These are phyloP conservation scores for Musa balbisiana DNA, from an alignment of 202 grass and related monocot genomes.

Conservation along the genomic window DNA sequence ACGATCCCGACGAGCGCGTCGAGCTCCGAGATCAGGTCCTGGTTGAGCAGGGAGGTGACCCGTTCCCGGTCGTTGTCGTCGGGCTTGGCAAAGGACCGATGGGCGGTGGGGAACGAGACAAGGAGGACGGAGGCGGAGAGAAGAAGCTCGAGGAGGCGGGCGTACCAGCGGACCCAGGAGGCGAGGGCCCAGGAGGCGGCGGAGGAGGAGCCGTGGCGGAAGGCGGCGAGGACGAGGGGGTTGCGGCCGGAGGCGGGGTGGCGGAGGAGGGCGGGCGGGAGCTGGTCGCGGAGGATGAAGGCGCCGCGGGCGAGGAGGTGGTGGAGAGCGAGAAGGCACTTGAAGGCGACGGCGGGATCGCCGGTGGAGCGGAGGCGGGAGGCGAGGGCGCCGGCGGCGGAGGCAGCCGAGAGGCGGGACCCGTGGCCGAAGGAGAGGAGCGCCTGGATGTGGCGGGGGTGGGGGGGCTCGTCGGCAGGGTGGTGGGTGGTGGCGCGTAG, in stretches of 20 bases:
- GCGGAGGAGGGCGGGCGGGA: conserved; percentile 42
- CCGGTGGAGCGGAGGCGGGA: conserved; percentile 51
- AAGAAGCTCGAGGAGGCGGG: conserved; percentile 68
- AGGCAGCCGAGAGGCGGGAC: conserved; percentile 59
- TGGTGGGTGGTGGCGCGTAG: conserved; percentile 68
- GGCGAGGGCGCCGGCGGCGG: conserved; percentile 38
- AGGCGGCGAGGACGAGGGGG: conserved; percentile 70
- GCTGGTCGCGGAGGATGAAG: conserved; percentile 91
- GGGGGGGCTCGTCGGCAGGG: conserved; percentile 39
- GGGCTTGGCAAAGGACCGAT: background rate
- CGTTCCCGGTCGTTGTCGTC: conserved; percentile 17
- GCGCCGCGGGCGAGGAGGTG: conserved; percentile 48
- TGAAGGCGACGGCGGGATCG: conserved; percentile 63
- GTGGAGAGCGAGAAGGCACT: conserved; percentile 60
- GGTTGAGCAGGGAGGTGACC: conserved; percentile 40
- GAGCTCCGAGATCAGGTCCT: conserved; percentile 50
- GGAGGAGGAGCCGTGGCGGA: conserved; percentile 37
- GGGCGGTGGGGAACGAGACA: conserved; percentile 2
- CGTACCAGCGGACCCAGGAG: conserved; percentile 69
- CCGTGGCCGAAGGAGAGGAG: conserved; percentile 81
- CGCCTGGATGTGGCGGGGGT: conserved; percentile 43
- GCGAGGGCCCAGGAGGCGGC: conserved; percentile 40
- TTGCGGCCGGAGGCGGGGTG: conserved; percentile 67
- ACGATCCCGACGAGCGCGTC: conserved; percentile 37
- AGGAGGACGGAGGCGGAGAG: conserved; percentile 35